Conservation (phyloP, 495 filamentous ascomycete genomes). For the Lepraria neglecta region DNA sequence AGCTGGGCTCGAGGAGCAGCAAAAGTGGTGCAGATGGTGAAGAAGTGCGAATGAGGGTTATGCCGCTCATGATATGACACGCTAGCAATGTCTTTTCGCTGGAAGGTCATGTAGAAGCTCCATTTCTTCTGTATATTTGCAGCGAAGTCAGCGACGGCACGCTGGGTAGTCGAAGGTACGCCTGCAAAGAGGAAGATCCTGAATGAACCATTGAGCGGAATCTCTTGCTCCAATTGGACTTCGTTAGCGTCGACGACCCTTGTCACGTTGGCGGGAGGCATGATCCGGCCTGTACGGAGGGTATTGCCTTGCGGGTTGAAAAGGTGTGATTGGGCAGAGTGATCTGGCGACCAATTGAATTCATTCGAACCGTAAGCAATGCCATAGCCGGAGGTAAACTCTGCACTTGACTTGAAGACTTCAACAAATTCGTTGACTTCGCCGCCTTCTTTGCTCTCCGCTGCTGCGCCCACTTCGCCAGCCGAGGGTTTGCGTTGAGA, state of each 20-base stretch:
- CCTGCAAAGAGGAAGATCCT: conserved; percentile 80
- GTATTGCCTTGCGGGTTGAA: conserved; percentile 57
- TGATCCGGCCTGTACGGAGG: conserved; percentile 61
- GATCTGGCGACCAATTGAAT: conserved; percentile 65
- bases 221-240: conserved; percentile 80
- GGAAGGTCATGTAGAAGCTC: conserved; percentile 64
- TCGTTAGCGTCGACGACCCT: conserved; percentile 78
- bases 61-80: conserved; percentile 74
- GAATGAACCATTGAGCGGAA: conserved; percentile 82
- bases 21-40: conserved; percentile 69
- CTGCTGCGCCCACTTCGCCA: conserved; percentile 49
- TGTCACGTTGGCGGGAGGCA: conserved; percentile 71
- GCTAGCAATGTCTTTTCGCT: conserved; percentile 50
- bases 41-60: conserved; percentile 76
- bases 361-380: conserved; percentile 55
- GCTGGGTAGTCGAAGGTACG: conserved; percentile 49
- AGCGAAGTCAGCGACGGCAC: conserved; percentile 63
- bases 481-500: conserved; percentile 51
- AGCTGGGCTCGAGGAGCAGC: conserved; percentile 55
- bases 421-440: conserved; percentile 58
- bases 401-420: conserved; percentile 58
- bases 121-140: conserved; percentile 53
- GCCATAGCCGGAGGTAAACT: conserved; percentile 61
- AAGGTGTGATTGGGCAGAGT: conserved; percentile 63
- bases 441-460: conserved; percentile 28